A percentile compares a stretch with the other conserved stretches of the same genome.
These are phyloP conservation scores for Heimioporus sp. DNA, from an alignment of 768 basidiomycete genomes.

Conservation along the genomic window DNA sequence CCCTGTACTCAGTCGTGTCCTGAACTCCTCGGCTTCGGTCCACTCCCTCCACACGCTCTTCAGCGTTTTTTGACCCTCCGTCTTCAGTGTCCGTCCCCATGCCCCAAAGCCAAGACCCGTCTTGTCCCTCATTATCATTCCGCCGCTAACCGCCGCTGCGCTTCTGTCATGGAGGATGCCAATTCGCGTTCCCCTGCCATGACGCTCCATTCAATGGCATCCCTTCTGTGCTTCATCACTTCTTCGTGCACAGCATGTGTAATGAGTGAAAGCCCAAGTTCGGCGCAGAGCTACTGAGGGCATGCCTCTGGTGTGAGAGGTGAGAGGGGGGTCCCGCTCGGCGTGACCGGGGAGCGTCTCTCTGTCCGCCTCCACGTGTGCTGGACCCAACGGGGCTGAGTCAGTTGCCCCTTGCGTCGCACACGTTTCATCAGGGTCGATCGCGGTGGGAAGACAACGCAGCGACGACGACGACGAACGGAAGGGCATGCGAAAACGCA, in stretches of 20 bases:
- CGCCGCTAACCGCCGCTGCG: slow-evolving; percentile 7
- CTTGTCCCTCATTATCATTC: slow-evolving; percentile 67
- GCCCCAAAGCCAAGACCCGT: slow-evolving; percentile 75
- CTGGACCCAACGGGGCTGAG: slow-evolving; percentile 1
- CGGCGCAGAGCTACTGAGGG: slow-evolving; percentile 72
- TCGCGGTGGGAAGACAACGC: slow-evolving; percentile 8
- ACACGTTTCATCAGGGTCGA: slow-evolving; percentile 17
- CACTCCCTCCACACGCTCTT: slow-evolving; percentile 95
- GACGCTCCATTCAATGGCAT: slow-evolving; percentile 92
- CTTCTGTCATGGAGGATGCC: slow-evolving; percentile 15
- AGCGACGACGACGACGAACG: not conserved
- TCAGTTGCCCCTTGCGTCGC: slow-evolving; percentile 8
- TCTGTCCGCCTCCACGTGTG: slow-evolving; percentile 87
- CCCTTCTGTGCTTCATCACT: slow-evolving; percentile 90
- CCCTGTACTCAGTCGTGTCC: slow-evolving; percentile 80
- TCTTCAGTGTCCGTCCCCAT: slow-evolving; percentile 76
- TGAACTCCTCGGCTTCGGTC: slow-evolving; percentile 88
- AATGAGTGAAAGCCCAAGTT: slow-evolving; percentile 89
- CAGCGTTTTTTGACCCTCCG: slow-evolving; percentile 75
- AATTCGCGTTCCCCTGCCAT: slow-evolving; percentile 56
- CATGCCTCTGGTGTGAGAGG: slow-evolving; percentile 88
- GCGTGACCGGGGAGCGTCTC: slow-evolving; percentile 92
- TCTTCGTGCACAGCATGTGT: slow-evolving; percentile 96
- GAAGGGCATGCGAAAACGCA: slow-evolving; percentile 33
- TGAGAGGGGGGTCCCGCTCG: slow-evolving; percentile 97